Base-by-base conservation (phyloP, 2,329 filamentous ascomycete genomes). In the Aspergillus bombycis region DNA sequence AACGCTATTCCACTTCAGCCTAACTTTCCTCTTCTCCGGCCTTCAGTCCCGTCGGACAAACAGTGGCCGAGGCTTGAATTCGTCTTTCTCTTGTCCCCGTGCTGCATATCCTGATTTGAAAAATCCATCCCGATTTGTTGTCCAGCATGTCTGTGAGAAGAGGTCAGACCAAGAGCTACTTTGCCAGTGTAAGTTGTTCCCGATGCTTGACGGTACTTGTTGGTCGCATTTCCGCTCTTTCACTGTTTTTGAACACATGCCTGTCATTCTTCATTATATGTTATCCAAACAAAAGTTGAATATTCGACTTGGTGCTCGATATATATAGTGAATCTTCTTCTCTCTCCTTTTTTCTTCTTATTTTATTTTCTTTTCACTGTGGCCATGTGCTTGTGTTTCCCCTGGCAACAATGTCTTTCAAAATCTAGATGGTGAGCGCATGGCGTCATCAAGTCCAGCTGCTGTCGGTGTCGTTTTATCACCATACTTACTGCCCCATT, bases 161-260 rank as follows among this genome's bases (percentile, higher is more conserved):
- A 61, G 71, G 72, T 53, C 73, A 72, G 48, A 70, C 72, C 66
- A 76, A 75, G 67, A 77, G 71, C 63, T 78, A 73, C 60, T 76
- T 74, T 66, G 74, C 74, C 50, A 74, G 72, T 65, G 76, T 78
- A 68, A 75, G 76, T 75, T 46, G 30, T 30, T 36, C 43, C n/a
- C 45, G 21, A 48, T 26, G 7, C 23, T 46, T 21, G 23, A 12
- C 26, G 52, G 23, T 14, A 12, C 32, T 38, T 54, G 52, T 54
- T 21, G 4, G 30, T 36, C 6, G 9, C 34, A 2, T 26, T 38
- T 36, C 50, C 19, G 16, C 12, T 16, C 50, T 32, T 23, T 23
- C 30, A 16, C 32, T 38, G 26, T 38, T 38, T 38, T 38, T 55
- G 52, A 34, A 26, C 26, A 41, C n/a, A 55, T 41, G 32, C 21